Percentiles rank a stretch among this genome's conserved stretches.
These are phyloP conservation scores for Exophiala mesophila DNA, from an alignment of 2,329 filamentous ascomycete species.

Conservation along the genomic window DNA sequence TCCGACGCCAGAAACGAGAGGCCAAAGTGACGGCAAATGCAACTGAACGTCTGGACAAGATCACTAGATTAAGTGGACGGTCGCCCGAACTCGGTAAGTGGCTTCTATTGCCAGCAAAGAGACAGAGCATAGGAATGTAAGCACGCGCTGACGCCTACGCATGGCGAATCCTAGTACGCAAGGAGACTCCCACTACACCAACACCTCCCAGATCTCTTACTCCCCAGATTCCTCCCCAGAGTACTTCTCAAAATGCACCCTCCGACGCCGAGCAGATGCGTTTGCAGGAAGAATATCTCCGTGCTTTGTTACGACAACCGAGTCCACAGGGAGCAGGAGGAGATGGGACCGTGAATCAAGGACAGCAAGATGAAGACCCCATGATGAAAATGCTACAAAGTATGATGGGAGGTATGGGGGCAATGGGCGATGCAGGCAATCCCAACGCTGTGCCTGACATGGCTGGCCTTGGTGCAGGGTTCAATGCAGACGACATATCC, in stretches of 20 bases:
- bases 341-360: constrained; percentile 26
- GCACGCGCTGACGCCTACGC: no score
- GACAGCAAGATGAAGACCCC: constrained; percentile 43
- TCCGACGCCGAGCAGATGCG: constrained; percentile 31
- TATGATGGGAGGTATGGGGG: constrained; percentile 38
- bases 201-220: constrained; percentile 30
- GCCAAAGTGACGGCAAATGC: constrained; percentile 58
- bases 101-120: background rate
- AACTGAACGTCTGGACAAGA: constrained; percentile 56
- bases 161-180: constrained; percentile 26
- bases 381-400: constrained; percentile 53
- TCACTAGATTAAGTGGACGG: constrained; percentile 55
- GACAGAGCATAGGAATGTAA: no score
- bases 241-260: constrained; percentile 8
- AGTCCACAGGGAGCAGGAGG: constrained; percentile 22
- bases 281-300: constrained; percentile 38
- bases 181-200: constrained; percentile 23
- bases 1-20: constrained; percentile 59
- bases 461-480: constrained; percentile 12
- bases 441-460: constrained; percentile 11
- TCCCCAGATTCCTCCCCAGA: constrained; percentile 20
- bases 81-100: constrained; percentile 37
- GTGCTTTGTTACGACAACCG: constrained; percentile 25
- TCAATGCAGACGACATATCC: constrained; percentile 26
- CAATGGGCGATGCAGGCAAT: constrained; percentile 10